These are phyloP conservation scores for Scenedesmus sp. DNA, from an alignment of 163 green algal genomes.

Conservation along the genomic window DNA sequence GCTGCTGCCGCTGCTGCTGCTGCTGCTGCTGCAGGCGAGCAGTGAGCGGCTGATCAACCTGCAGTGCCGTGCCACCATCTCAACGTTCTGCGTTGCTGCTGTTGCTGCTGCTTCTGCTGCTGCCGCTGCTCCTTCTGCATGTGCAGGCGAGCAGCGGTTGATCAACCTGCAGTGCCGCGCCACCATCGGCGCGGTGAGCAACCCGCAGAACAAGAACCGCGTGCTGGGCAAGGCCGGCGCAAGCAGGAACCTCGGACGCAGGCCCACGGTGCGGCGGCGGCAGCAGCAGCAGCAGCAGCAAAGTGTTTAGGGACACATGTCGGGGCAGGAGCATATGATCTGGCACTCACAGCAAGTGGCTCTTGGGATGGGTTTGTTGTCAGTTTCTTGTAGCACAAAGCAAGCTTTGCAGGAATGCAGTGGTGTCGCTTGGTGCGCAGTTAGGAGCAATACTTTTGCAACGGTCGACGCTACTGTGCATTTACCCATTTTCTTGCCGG, in stretches of 20 bases:
- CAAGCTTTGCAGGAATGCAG: too few relatives aligned
- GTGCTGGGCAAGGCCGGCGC: slow-evolving; percentile 92
- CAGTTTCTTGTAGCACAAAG: too few relatives aligned
- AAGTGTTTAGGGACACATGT: background rate
- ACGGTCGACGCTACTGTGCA: too few relatives aligned
- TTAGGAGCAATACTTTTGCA: too few relatives aligned
- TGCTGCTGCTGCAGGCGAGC: slow-evolving; percentile 74
- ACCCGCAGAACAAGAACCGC: slow-evolving; percentile 88
- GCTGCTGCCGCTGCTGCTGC: background rate
- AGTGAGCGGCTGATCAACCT: slow-evolving; percentile 72
- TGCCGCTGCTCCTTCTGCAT: background rate
- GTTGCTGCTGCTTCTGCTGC: slow-evolving; percentile 15
- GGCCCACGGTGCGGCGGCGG: slow-evolving; percentile 64
- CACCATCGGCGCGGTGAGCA: slow-evolving; percentile 92
- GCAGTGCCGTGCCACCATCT: slow-evolving; percentile 88
- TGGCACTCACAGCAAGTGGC: background rate
- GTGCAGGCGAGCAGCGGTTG: slow-evolving; percentile 84
- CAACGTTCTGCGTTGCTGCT: slow-evolving; percentile 65
- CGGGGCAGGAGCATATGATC: background rate
- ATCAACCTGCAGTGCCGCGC: slow-evolving; percentile 85
- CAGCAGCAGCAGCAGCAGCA: background rate
- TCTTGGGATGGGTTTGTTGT: too few relatives aligned
- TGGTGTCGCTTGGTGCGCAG: too few relatives aligned
- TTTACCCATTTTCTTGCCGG: too few relatives aligned
- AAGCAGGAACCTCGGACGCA: slow-evolving; percentile 75